phyloP scores from a whole-genome alignment of 2,329 filamentous ascomycete genomes.

The Talaromyces amestolkiae region DNA sequence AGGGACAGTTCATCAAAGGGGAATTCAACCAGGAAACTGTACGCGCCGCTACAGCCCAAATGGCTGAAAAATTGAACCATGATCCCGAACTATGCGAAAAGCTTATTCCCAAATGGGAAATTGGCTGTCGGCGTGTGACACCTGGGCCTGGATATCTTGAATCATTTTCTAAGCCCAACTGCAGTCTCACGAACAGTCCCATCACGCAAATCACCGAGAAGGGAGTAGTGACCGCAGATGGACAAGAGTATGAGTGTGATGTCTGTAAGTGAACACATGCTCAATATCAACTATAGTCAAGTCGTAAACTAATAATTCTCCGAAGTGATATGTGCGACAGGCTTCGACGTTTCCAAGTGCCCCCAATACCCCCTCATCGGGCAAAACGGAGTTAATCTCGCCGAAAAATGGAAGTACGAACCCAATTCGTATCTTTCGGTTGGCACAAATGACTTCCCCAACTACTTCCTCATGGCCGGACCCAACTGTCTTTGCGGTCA shows the following conservation, averaged over 20 bases:
- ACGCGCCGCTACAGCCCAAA: constrained; percentile 2
- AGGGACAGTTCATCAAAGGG: background rate
- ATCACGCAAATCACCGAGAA: constrained; percentile 48
- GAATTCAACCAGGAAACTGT: background rate
- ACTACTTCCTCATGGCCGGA: constrained; percentile 37
- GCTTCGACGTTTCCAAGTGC: constrained; percentile 39
- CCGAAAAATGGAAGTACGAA: constrained; percentile 45
- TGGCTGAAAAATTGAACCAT: constrained; percentile 6
- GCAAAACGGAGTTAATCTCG: constrained; percentile 39
- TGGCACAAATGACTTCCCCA: constrained; percentile 47
- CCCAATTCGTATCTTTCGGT: constrained; percentile 47
- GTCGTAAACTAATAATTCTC: background rate
- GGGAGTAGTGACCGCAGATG: constrained; percentile 30
- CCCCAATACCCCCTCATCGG: constrained; percentile 46
- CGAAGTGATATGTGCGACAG: constrained; percentile 39
- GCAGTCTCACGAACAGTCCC: constrained; percentile 54
- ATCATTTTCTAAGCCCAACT: constrained; percentile 59
- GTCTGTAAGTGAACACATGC: background rate
- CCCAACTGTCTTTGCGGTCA: constrained; percentile 32
- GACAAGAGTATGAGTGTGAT: constrained; percentile 21
- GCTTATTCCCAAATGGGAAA: constrained; percentile 12
- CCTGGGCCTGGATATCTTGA: constrained; percentile 55
- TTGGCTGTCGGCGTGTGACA: constrained; percentile 15
- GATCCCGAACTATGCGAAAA: constrained; percentile 16
- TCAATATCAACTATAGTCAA: background rate